These are phyloP conservation scores for Tirmania nivea DNA, from an alignment of 495 filamentous ascomycete species.

Conservation along the genomic window DNA sequence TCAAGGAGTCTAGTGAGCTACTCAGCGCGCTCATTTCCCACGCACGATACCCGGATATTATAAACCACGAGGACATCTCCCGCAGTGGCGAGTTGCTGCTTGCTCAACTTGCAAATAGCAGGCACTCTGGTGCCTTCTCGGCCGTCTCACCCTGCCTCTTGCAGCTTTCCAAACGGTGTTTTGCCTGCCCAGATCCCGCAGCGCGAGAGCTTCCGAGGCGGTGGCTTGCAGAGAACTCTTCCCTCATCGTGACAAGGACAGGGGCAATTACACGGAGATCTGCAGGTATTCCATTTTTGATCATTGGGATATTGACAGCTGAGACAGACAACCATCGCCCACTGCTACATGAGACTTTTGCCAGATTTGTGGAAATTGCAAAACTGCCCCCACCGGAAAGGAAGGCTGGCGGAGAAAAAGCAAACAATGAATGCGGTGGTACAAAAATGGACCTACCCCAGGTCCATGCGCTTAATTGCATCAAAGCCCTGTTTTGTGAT, in stretches of 20 bases:
- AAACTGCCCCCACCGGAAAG: background rate
- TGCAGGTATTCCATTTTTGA: slow-evolving; percentile 69
- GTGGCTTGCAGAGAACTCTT: slow-evolving; percentile 5
- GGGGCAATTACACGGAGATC: slow-evolving; percentile 59
- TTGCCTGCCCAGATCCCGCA: slow-evolving; percentile 27
- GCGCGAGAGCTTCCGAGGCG: slow-evolving; percentile 23
- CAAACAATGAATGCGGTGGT: slow-evolving; percentile 14
- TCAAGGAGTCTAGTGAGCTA: slow-evolving; percentile 60
- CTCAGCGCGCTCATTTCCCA: slow-evolving; percentile 33
- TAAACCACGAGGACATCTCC: slow-evolving; percentile 26
- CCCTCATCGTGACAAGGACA: slow-evolving; percentile 8
- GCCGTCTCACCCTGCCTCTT: slow-evolving; percentile 77
- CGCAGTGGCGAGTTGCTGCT: slow-evolving; percentile 50
- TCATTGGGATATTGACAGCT: slow-evolving; percentile 51
- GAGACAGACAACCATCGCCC: slow-evolving; percentile 32
- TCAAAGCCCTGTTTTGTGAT: slow-evolving; percentile 71
- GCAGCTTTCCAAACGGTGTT: slow-evolving; percentile 44
- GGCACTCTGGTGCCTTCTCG: slow-evolving; percentile 85
- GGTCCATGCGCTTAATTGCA: slow-evolving; percentile 80
- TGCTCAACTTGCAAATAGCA: slow-evolving; percentile 54
- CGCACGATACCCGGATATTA: slow-evolving; percentile 15
- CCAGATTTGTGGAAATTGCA: slow-evolving; percentile 31
- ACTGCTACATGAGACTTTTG: slow-evolving; percentile 20
- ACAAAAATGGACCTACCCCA: slow-evolving; percentile 50
- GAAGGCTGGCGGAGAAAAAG: background rate